Percentiles rank a stretch among this genome's conserved stretches.
Evolutionary conservation across 768 basidiomycete species (phyloP).

Genomic region (Krasilnikovozyma curviuscula): DNA sequence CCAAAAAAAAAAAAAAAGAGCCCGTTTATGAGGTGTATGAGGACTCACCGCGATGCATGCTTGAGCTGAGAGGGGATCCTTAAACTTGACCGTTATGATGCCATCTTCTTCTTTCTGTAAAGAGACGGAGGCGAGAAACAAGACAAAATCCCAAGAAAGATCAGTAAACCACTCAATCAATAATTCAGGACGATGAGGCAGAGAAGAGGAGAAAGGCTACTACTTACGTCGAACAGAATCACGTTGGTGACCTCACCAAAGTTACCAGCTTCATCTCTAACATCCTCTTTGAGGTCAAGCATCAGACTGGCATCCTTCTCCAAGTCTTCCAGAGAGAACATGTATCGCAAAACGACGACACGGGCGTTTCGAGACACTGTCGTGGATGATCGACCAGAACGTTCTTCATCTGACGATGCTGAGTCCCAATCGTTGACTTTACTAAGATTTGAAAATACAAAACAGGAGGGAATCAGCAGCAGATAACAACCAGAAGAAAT

Average conservation of each 20-base stretch:
- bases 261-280: conserved; percentile 74
- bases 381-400: conserved; percentile 2
- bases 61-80: conserved; percentile 74
- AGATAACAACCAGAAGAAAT: not conserved
- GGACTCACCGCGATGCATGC: conserved; percentile 64
- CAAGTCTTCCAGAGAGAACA: conserved; percentile 76
- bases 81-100: conserved; percentile 90
- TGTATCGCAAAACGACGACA: conserved; percentile 82
- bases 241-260: conserved; percentile 92
- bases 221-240: conserved; percentile 79
- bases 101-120: conserved; percentile 74
- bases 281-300: conserved; percentile 87
- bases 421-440: conserved; percentile 89
- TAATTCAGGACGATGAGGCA: not conserved
- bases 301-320: conserved; percentile 67
- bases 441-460: conserved; percentile 30
- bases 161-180: not conserved
- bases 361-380: too few relatives aligned
- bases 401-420: conserved; percentile 32
- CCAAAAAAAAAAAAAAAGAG: not conserved
- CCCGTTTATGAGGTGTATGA: too few relatives aligned
- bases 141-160: not conserved
- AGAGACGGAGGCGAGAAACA: too few relatives aligned
- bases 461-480: not conserved
- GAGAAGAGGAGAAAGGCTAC: not conserved